Evolutionary conservation across 495 filamentous ascomycete species (phyloP), one percentile per base, ranked within the genome.

Genomic region (Aspergillus conjunctus): DNA sequence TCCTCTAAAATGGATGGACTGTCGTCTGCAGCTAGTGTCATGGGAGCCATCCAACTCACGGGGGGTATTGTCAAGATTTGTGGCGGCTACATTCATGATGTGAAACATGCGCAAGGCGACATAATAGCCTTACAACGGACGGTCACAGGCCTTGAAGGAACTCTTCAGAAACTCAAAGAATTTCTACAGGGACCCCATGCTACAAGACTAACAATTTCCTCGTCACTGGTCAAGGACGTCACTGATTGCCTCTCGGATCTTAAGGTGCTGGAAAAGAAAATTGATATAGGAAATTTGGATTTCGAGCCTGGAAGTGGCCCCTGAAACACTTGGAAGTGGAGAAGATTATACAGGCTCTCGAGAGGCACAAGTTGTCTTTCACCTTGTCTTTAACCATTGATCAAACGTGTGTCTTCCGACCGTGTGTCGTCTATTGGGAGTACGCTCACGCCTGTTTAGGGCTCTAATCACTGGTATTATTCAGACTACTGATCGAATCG

Each of bases 361-460:
- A 71, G 44, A 58, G 67, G 58, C 71, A 72, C 51, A 70, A 78
- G 66, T 43, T 69, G 44, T 65, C 65, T 10, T 68, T 81, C 52
- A 61, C 33, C 46, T 60, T 78, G 21, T 66, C 73, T 26, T 68
- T 81, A 46, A 60, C 73, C 58, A 59, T 77, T 41, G 72, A 80
- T 70, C 71, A 76, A 65, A 67, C 59, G 77, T 78, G 74, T 58
- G 73, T 62, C n/a, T n/a, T n/a, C n/a, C n/a, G n/a, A n/a, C n/a
- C n/a, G n/a, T n/a, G n/a, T n/a, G n/a, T n/a, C n/a, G n/a, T n/a
- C n/a, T n/a, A n/a, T n/a, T n/a, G n/a, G n/a, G n/a, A n/a, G n/a
- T n/a, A n/a, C n/a, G n/a, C n/a, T n/a, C n/a, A n/a, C n/a, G n/a
- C n/a, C n/a, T n/a, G n/a, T n/a, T n/a, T n/a, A n/a, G n/a, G n/a